Percentiles rank a stretch among this genome's conserved stretches.
Conservation (phyloP, 331 rosid species). For the Pyrus hybrid region DNA sequence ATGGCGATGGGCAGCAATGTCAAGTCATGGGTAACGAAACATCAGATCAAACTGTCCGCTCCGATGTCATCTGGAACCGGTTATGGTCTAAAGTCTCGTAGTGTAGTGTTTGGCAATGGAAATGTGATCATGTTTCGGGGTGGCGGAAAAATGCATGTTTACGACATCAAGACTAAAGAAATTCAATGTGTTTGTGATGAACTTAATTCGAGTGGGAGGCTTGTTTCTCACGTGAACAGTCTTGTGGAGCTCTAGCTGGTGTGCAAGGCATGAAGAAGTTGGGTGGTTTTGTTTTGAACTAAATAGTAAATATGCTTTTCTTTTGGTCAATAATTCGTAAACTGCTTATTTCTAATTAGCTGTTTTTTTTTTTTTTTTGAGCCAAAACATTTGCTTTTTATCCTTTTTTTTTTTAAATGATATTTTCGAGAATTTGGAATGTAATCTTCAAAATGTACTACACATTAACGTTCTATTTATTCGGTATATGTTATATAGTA, state of each 20-base stretch:
- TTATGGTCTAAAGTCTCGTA: neutral
- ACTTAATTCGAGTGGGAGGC: neutral
- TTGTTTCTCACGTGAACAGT: slow-evolving; percentile 22
- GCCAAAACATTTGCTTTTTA: neutral
- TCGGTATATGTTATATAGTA: neutral
- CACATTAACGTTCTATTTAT: too few species aligned
- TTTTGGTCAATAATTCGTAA: neutral
- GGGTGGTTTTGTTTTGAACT: neutral
- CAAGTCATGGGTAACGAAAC: slow-evolving; percentile 16
- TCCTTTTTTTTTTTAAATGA: too few species aligned
- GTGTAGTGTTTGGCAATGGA: slow-evolving; percentile 7
- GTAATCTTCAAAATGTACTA: too few species aligned
- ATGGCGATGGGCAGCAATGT: slow-evolving; percentile 17
- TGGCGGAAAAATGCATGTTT: neutral
- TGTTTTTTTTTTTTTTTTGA: too few species aligned
- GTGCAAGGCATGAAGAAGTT: neutral
- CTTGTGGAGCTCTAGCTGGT: slow-evolving; percentile 19
- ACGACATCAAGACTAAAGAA: slow-evolving; percentile 14
- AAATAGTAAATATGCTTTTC: neutral
- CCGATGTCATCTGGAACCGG: neutral
- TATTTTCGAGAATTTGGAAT: too few species aligned
- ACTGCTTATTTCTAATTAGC: neutral
- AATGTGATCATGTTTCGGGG: neutral
- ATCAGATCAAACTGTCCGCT: neutral
- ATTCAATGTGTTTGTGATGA: neutral